Evolutionary conservation across 78 protist species (phyloP).

Genomic region (Creolimax fragrantissima): DNA sequence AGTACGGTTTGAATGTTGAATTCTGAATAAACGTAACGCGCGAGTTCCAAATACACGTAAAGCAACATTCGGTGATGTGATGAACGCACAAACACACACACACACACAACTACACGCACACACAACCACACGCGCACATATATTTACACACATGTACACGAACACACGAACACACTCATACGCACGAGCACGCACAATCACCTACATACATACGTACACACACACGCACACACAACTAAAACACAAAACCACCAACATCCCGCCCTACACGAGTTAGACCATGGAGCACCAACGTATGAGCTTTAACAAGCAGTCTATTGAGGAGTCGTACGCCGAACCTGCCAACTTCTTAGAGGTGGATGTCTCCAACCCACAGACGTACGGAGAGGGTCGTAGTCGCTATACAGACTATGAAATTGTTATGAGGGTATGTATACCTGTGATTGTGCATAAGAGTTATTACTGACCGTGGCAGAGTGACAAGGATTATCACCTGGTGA

Average conservation of each 20-base stretch:
- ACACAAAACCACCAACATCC: background rate
- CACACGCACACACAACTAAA: background rate
- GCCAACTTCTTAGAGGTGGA: conserved; percentile 37
- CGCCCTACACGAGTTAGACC: background rate
- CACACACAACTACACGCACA: background rate
- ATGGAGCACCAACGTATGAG: background rate
- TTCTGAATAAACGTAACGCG: background rate
- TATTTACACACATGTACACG: background rate
- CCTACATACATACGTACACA: background rate
- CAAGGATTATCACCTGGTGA: no score
- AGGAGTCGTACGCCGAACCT: conserved; percentile 41
- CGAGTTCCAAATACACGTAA: background rate
- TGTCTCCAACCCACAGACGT: conserved; percentile 13
- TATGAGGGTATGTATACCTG: conserved; percentile 3
- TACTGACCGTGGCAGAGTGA: no score
- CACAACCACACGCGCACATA: background rate
- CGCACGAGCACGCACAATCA: background rate
- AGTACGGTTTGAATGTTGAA: background rate
- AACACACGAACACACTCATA: background rate
- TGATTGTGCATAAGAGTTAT: background rate
- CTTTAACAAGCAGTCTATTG: background rate
- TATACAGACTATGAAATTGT: conserved; percentile 33
- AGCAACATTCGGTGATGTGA: background rate
- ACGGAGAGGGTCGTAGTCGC: conserved; percentile 8
- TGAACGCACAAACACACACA: background rate